phyloP scores from a whole-genome alignment of 768 basidiomycete genomes.

The Lentinula sp. region DNA sequence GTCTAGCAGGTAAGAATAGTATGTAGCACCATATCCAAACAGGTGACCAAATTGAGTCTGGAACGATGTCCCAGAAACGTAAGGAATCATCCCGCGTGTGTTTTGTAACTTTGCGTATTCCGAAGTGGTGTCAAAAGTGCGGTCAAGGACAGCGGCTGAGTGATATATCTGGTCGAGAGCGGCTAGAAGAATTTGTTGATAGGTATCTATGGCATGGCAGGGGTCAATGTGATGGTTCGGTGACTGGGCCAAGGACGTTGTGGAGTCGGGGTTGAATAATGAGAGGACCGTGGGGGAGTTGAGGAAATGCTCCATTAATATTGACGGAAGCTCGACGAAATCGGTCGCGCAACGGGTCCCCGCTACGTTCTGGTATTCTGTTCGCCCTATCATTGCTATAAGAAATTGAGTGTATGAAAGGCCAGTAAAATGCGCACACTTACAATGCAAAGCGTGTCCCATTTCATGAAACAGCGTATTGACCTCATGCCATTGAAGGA shows the following conservation, averaged over 20 bases:
- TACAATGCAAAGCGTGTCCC: conserved; percentile 99
- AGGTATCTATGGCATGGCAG: conserved; percentile 81
- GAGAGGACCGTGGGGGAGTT: conserved; percentile 78
- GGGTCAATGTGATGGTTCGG: conserved; percentile 73
- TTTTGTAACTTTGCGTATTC: conserved; percentile 57
- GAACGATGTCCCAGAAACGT: conserved; percentile 82
- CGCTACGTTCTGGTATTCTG: conserved; percentile 95
- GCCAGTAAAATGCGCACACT: conserved; percentile 24
- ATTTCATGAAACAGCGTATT: conserved; percentile 96
- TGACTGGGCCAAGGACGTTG: conserved; percentile 35
- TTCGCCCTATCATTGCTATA: conserved; percentile 94
- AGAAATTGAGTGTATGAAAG: neutral
- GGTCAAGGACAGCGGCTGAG: conserved; percentile 50
- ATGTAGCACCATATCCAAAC: conserved; percentile 95
- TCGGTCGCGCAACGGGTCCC: conserved; percentile 98
- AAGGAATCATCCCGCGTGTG: conserved; percentile 72
- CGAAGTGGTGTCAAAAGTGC: conserved; percentile 68
- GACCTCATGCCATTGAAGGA: conserved; percentile 90
- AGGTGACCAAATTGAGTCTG: conserved; percentile 96
- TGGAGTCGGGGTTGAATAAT: conserved; percentile 58
- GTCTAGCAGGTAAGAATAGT: conserved; percentile 97
- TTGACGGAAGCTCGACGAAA: conserved; percentile 96
- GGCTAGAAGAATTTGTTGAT: conserved; percentile 86
- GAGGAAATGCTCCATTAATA: conserved; percentile 98
- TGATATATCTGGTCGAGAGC: conserved; percentile 89